phyloP scores from a whole-genome alignment of 176 grass and related monocot genomes.

The Musa itinerans region DNA sequence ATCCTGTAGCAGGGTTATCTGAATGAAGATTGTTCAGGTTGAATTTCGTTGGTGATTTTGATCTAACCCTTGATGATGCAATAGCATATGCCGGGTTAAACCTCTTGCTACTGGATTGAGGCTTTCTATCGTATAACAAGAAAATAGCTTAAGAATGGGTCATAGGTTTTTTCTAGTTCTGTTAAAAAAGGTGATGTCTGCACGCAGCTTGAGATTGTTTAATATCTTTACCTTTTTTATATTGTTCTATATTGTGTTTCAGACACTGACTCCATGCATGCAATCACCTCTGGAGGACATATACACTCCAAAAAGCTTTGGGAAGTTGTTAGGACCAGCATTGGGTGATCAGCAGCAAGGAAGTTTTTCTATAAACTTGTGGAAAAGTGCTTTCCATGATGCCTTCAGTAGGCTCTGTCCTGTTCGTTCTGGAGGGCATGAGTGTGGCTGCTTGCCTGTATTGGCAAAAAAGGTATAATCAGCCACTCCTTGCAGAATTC shows the following conservation, averaged over 20 bases:
- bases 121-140: no score
- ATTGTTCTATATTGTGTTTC: constrained; percentile 29
- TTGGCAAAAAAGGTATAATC: constrained; percentile 70
- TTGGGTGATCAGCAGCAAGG: constrained; percentile 70
- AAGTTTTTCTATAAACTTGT: constrained; percentile 68
- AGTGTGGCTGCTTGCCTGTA: constrained; percentile 80
- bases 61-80: background rate
- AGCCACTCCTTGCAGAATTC: background rate
- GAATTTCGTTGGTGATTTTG: background rate
- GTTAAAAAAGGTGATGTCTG: no score
- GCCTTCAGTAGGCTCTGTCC: constrained; percentile 72
- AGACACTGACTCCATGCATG: constrained; percentile 84
- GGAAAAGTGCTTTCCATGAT: constrained; percentile 82
- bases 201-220: background rate
- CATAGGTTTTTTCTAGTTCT: background rate
- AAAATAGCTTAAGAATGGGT: no score
- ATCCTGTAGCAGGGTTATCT: background rate
- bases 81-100: background rate
- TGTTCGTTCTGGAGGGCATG: constrained; percentile 57
- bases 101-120: background rate
- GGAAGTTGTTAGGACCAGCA: constrained; percentile 46
- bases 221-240: constrained; percentile 1
- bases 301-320: constrained; percentile 37
- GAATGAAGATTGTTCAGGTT: background rate
- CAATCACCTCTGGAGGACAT: constrained; percentile 48